Conservation (phyloP, 2,329 filamentous ascomycete species). For the Thermothelomyces thermophilus region DNA sequence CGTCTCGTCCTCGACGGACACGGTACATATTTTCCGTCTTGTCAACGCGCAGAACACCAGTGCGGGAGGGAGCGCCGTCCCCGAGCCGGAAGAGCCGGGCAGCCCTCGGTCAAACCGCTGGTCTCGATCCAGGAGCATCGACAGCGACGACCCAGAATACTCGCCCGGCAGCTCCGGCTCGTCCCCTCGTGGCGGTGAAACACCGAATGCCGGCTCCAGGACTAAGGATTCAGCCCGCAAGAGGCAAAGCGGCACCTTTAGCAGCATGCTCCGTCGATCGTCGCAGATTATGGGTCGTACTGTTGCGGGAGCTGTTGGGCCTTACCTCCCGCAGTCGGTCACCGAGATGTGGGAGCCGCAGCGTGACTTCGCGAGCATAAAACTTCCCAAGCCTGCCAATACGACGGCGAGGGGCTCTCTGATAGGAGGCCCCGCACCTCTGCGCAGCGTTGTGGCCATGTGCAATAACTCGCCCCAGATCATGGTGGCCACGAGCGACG, state of each 20-base stretch:
- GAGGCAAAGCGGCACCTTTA: constrained; percentile 67
- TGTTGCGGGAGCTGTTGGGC: constrained; percentile 81
- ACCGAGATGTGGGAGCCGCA: constrained; percentile 97
- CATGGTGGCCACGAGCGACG: constrained; percentile 96
- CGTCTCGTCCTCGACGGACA: constrained; percentile 93
- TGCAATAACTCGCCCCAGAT: constrained; percentile 90
- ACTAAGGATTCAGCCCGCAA: constrained; percentile 30
- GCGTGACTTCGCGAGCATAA: constrained; percentile 94
- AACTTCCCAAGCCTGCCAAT: constrained; percentile 61
- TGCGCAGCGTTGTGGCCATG: constrained; percentile 94
- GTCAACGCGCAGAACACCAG: constrained; percentile 39
- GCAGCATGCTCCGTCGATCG: constrained; percentile 86
- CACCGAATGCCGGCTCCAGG: constrained; percentile 19
- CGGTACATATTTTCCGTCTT: constrained; percentile 91
- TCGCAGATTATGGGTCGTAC: constrained; percentile 89
- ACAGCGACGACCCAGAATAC: constrained; percentile 43
- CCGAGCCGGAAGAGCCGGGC: constrained; percentile 23
- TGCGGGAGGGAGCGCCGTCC: background rate
- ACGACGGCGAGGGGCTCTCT: constrained; percentile 25
- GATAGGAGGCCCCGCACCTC: constrained; percentile 36
- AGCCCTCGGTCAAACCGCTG: constrained; percentile 45
- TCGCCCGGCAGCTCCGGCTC: constrained; percentile 43
- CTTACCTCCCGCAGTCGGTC: constrained; percentile 86
- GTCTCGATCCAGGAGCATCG: constrained; percentile 47
- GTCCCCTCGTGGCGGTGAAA: constrained; percentile 39